phyloP scores from a whole-genome alignment of 352 stramenopile genomes.

The Plasmopara halstedii region DNA sequence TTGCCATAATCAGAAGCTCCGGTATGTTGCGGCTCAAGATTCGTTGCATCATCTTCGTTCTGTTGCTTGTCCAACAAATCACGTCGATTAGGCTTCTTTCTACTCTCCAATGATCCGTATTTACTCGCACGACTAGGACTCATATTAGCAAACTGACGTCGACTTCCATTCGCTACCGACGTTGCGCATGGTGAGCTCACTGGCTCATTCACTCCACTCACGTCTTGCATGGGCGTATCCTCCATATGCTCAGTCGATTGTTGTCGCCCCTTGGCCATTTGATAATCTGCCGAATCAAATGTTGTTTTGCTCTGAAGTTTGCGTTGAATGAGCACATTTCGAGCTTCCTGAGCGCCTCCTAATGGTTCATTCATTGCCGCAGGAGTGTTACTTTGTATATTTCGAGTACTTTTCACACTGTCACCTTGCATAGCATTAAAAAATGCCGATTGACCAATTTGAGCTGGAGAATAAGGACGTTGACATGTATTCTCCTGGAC shows the following conservation, averaged over 20 bases:
- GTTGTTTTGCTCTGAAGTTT: constrained; percentile 63
- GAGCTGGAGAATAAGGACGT: constrained; percentile 7
- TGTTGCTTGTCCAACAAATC: constrained; percentile 32
- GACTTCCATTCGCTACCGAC: constrained; percentile 3
- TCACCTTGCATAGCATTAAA: constrained; percentile 31
- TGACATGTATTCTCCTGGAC: neutral
- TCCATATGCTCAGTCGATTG: constrained; percentile 1
- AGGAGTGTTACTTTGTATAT: constrained; percentile 11
- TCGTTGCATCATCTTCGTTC: constrained; percentile 2
- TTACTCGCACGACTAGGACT: constrained; percentile 43
- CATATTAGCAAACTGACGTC: constrained; percentile 39
- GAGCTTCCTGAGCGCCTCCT: constrained; percentile 33
- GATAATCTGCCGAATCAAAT: constrained; percentile 77
- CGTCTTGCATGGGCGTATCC: constrained; percentile 6
- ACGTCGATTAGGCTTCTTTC: constrained; percentile 20
- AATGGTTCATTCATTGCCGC: constrained; percentile 6
- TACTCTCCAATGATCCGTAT: constrained; percentile 33
- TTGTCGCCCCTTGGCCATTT: constrained; percentile 47
- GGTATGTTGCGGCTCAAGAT: neutral
- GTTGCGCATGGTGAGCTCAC: constrained; percentile 47
- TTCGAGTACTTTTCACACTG: constrained; percentile 11
- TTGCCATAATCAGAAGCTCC: constrained; percentile 50
- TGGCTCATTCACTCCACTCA: too few species aligned
- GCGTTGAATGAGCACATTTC: constrained; percentile 64
- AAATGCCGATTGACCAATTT: constrained; percentile 35